These are phyloP conservation scores for Ceratocystis diversiconidia DNA, from an alignment of 2,329 filamentous ascomycete genomes.

Conservation along the genomic window DNA sequence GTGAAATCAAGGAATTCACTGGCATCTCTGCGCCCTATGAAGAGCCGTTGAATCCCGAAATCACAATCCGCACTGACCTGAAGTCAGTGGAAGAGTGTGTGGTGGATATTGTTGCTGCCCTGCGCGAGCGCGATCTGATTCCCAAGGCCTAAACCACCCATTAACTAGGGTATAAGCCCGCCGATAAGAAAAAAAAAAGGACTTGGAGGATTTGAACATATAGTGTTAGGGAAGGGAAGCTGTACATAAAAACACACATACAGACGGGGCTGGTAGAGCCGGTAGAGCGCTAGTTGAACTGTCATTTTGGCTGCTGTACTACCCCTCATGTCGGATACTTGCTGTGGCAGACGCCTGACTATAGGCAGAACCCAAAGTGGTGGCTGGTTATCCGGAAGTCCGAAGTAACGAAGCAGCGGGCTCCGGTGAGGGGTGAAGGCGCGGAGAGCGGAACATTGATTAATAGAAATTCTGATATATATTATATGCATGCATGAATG, in stretches of 20 bases:
- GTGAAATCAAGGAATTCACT: conserved; percentile 94
- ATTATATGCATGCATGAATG: neutral
- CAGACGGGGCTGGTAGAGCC: neutral
- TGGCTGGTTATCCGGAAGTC: conserved; percentile 14
- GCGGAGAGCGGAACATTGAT: neutral
- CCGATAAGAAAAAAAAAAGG: neutral
- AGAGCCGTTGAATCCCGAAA: conserved; percentile 70
- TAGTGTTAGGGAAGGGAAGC: neutral
- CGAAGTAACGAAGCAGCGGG: conserved; percentile 1
- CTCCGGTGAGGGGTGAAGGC: neutral
- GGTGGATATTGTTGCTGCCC: conserved; percentile 64
- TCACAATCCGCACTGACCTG: conserved; percentile 72
- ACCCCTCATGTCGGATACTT: neutral
- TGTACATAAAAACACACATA: conserved; percentile 3
- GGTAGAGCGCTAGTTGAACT: neutral
- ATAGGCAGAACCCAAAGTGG: neutral
- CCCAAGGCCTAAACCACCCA: conserved; percentile 8
- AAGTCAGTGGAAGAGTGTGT: conserved; percentile 81
- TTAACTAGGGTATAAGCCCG: too few relatives aligned
- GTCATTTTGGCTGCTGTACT: neutral
- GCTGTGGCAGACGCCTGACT: neutral
- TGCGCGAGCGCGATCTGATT: conserved; percentile 47
- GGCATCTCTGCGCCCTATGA: conserved; percentile 93
- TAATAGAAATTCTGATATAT: neutral
- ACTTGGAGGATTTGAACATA: neutral